phyloP scores from a whole-genome alignment of 148 eudicot species.

The Camellia japonica region DNA sequence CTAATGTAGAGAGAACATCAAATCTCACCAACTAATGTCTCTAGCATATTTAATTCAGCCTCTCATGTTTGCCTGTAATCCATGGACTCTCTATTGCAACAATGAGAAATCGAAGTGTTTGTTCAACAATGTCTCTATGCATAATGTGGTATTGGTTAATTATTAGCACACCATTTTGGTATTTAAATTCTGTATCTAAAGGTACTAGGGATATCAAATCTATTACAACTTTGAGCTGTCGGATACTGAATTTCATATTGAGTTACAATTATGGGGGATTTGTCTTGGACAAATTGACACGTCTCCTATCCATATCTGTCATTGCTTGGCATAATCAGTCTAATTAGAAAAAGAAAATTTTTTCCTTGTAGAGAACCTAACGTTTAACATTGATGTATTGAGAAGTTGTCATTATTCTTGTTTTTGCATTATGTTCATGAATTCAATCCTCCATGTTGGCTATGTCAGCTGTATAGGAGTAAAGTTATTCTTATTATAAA shows the following conservation, averaged over 20 bases:
- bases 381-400: neutral
- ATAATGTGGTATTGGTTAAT: neutral
- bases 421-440: neutral
- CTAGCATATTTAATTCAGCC: neutral
- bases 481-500: neutral
- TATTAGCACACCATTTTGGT: neutral
- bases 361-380: neutral
- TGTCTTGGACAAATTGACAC: neutral
- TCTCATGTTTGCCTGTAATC: conserved; percentile 6
- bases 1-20: no score
- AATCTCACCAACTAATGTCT: neutral
- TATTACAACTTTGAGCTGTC: neutral
- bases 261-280: neutral
- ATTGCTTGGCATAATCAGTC: neutral
- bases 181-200: neutral
- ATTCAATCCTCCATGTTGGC: neutral
- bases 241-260: neutral
- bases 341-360: neutral
- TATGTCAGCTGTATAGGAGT: neutral
- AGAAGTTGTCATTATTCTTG: neutral
- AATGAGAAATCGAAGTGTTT: neutral
- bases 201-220: neutral
- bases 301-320: neutral
- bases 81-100: neutral
- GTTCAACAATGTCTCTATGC: neutral